Evolutionary conservation across 495 filamentous ascomycete species (phyloP), one percentile per base, ranked within the genome.

Genomic region (Podospora australis): DNA sequence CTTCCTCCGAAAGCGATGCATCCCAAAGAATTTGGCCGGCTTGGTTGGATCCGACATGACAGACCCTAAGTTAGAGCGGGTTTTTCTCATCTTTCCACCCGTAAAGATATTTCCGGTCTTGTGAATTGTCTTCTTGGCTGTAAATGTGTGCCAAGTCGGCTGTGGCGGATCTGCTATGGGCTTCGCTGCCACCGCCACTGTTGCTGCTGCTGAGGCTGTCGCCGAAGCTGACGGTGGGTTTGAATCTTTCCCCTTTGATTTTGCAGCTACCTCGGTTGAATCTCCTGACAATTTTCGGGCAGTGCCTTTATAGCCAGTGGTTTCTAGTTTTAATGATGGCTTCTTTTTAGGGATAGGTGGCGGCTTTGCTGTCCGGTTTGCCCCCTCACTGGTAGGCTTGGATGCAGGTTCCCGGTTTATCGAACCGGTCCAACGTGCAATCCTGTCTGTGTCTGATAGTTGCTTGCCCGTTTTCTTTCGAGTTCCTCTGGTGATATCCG

Each of bases 41-140:
- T 60, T 68, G 3, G 62, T 54, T 21, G 64, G 50, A 40, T 71
- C 68, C 17, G 51, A 56, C 56, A 71, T 64, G 6, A 25, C 47
- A 11, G 65, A 60, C 23, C 21, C 44, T 4, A 72, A 44, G 19
- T 16, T 41, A 1, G 36, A 13, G 7, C 61, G 38, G 3, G 14
- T 29, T 22, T 54, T 66, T n/a, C 38, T 49, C 7, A 39, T 48
- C 24, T 58, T 59, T 4, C 64, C 64, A 16, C 44, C 34, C 3
- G 53, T 44, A 43, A 67, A 67, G 3, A 64, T 63, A 21, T 67
- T 67, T 3, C 46, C 53, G 4, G 38, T 38, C 14, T 47, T 22
- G 6, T 28, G 17, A n/a, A 38, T 41, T 36, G 50, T 63, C 28
- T 53, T 56, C 39, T 59, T 61, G 8, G 57, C 49, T n/a, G n/a